Evolutionary conservation across 495 filamentous ascomycete genomes (phyloP), one percentile per base, ranked within the genome.

Genomic region (Penicillium dipodomyicola): DNA sequence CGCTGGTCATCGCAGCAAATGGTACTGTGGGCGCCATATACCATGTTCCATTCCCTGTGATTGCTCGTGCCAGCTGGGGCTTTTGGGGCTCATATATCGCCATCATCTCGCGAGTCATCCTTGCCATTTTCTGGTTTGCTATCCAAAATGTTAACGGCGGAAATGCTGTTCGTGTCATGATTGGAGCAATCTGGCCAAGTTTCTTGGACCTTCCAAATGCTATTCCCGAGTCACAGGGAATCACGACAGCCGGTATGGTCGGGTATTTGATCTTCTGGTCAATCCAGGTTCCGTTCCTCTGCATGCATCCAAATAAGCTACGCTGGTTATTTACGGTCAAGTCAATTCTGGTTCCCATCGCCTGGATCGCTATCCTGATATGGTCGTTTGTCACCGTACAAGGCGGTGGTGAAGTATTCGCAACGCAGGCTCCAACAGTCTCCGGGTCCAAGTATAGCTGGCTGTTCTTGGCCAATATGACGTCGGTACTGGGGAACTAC

Each of bases 121-220:
- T 89, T 5, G 86, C 85, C 8, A 71, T 88, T 62, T 88, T 89
- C 71, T 89, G 87, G 87, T 83, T 88, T 25, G 84, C 83, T 14
- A 87, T 90, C 49, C 82, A 88, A 63, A 80, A 83, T 25, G 81
- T 82, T 52, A 88, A 85, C 60, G 87, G 87, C 9, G 85, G 83
- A 0, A 83, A 85, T 60, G 80, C 82, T 23, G 74, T 87, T 27
- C 79, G 78, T 2, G 83, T 86, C 45, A 88, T 88, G 84, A 75
- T 90, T 17, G 78, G 77, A 11, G 84, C 86, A 5, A 88, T 88
- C 64, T 88, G 86, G 76, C 84, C 85, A 4, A 82, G 80, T 23
- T 87, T 83, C 57, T 68, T 75, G 51, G 70, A 72, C 15, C 70
- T 86, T 20, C 71, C 73, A 4, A 87, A 87, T 62, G 63, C 60